Evolutionary conservation across 345 rosid genomes (phyloP), one percentile per base, ranked within the genome.

Genomic region (Carallia pectinifolia): DNA sequence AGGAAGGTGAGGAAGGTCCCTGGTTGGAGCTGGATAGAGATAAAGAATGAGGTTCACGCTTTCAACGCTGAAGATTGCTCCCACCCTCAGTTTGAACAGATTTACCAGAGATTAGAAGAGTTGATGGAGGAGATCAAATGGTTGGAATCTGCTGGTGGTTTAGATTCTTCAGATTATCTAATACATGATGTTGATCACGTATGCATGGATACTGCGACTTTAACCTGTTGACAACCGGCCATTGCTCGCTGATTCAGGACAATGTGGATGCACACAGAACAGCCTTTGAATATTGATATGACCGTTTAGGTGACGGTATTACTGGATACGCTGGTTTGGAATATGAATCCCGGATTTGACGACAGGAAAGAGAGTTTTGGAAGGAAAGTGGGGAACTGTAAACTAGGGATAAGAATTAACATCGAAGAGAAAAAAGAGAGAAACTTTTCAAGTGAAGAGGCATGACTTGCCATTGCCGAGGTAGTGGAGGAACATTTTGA

Each of bases 1-100:
- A 83, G 90, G 69, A 78, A 86, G 39, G 88, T 89, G 66, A 91
- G 75, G 81, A 91, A 91, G 82, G 86, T 91, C 50, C 92, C 92
- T 71, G 95, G 97, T 6, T 86, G 90, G 91, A 90, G 96, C 68
- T 90, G 93, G 96, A 81, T 88, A 52, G 93, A 90, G 75, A 80
- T 85, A 64, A 77, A 81, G 19, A 81, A 83, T 68, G 61, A 83
- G 76, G 83, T 89, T 38, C 88, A 84, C 77, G 69, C 89, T 33
- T 89, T 91, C 66, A 87, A 78, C 69, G 97, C 94, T 18, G 88
- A 86, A 75, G 91, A 87, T 75, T 62, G 74, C 50, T 85, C 87
- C 5, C 89, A 85, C 75, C 77, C 82, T 31, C 77, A 72, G 44
- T 82, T 76, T 30, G 64, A 59, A 70, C 81, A 86, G 69, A 87